A percentile compares a stretch with the other conserved stretches of the same genome.
phyloP scores from a whole-genome alignment of 768 basidiomycete species.

The Chiua virens region DNA sequence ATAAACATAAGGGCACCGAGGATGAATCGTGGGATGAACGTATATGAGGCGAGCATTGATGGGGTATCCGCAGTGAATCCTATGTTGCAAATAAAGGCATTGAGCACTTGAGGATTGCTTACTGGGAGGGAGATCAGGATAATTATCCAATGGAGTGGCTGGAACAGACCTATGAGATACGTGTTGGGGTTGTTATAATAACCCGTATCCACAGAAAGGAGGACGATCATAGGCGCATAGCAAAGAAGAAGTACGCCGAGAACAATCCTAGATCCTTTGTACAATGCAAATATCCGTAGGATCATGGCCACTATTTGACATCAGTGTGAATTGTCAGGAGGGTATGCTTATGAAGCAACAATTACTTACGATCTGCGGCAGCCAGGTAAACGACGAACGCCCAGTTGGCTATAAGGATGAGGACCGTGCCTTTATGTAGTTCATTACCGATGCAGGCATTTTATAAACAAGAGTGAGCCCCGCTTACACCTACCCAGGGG shows the following conservation, averaged over 20 bases:
- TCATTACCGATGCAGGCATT: background rate
- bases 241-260: slow-evolving; percentile 12
- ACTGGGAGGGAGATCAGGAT: slow-evolving; percentile 8
- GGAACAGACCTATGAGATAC: slow-evolving; percentile 7
- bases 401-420: background rate
- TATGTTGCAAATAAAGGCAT: slow-evolving; percentile 15
- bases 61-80: background rate
- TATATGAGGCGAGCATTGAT: slow-evolving; percentile 5
- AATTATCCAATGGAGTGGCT: background rate
- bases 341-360: background rate
- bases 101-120: slow-evolving; percentile 4
- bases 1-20: slow-evolving; percentile 12
- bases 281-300: slow-evolving; percentile 25
- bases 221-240: slow-evolving; percentile 7
- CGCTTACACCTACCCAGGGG: slow-evolving; percentile 16
- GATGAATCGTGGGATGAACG: slow-evolving; percentile 9
- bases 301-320: slow-evolving; percentile 21
- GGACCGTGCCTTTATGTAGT: slow-evolving; percentile 10
- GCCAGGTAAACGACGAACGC: slow-evolving; percentile 12
- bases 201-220: background rate
- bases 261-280: slow-evolving; percentile 12
- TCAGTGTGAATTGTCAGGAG: background rate
- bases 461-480: background rate
- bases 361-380: slow-evolving; percentile 18
- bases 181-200: slow-evolving; percentile 5